Evolutionary conservation across 176 grass and related monocot species (phyloP).

Genomic region (Avena insularis): DNA sequence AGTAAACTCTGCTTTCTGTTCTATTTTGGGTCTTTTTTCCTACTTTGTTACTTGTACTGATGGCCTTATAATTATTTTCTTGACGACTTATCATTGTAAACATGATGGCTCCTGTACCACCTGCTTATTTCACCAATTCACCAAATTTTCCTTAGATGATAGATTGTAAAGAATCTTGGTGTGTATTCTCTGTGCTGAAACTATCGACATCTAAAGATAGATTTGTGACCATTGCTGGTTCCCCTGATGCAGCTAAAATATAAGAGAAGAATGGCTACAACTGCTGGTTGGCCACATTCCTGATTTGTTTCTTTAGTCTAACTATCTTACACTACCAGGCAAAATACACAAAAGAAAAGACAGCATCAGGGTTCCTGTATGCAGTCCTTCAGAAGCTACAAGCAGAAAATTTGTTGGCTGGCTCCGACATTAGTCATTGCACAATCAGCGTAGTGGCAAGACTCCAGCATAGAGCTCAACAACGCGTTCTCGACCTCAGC

Average conservation of each 20-base stretch:
- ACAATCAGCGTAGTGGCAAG: conserved; percentile 26
- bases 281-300: not conserved
- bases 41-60: not conserved
- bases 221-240: not conserved
- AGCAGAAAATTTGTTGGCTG: conserved; percentile 23
- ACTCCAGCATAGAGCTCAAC: conserved; percentile 42
- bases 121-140: not conserved
- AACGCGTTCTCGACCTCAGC: conserved; percentile 59
- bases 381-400: conserved; percentile 30
- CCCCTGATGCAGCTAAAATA: not conserved
- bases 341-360: not conserved
- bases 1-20: not conserved
- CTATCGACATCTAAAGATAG: not conserved
- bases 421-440: not conserved
- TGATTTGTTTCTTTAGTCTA: not conserved
- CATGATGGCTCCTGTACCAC: conserved; percentile 4
- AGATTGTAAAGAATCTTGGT: not conserved
- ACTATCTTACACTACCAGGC: not conserved
- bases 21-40: not conserved
- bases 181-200: not conserved
- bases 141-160: not conserved
- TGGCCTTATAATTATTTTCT: not conserved
- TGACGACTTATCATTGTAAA: too few species aligned
- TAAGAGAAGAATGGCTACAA: not conserved
- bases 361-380: not conserved